Evolutionary conservation across 2,329 filamentous ascomycete genomes (phyloP), one percentile per base, ranked within the genome.

Genomic region (Fusarium sp.): DNA sequence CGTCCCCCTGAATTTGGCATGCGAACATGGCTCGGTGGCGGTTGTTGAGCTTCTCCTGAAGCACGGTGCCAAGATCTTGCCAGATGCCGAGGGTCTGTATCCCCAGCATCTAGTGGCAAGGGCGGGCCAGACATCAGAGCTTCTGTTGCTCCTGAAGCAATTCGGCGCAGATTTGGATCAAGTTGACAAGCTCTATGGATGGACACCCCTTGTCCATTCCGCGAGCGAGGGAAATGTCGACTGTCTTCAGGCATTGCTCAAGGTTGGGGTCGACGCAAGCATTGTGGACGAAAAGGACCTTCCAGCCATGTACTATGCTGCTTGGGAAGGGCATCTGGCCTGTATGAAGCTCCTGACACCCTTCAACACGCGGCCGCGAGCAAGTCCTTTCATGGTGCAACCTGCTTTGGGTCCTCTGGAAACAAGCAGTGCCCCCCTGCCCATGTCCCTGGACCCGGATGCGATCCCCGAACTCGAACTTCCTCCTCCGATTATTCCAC

Each of bases 101-200:
- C 97, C 97, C n/a, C 97, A 98, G 81, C 97, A 99, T 84, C 89
- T 98, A 36, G 96, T 98, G 22, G 96, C 97, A 27, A 90, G 97
- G 65, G 97, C 96, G 33, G 95, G 95, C 4, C 92, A 95, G 79
- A 93, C 91, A 1, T 93, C 95, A 1, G 88, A 94, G 64, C 89
- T 98, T 31, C 87, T 98, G 13, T 85, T 95, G 16, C 87, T 98
- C 42, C 87, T 99, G 14, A 93, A 95, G 81, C 88, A 93, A 60
- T 95, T 97, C 79, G 95, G 95, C 2, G 96, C 95, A 25, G 92
- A 99, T 80, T 88, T 99, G 50, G 91, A 99, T 79, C 95, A 98
- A 81, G 88, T 94, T 35, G 97, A 99, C 83, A 98, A 98, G 83
- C 88, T 99, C 18, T 98, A 98, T 78, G 95, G 96, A 70, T 99